Conservation (phyloP, 805 yeast species). For the Saccharomyces paradoxus region DNA sequence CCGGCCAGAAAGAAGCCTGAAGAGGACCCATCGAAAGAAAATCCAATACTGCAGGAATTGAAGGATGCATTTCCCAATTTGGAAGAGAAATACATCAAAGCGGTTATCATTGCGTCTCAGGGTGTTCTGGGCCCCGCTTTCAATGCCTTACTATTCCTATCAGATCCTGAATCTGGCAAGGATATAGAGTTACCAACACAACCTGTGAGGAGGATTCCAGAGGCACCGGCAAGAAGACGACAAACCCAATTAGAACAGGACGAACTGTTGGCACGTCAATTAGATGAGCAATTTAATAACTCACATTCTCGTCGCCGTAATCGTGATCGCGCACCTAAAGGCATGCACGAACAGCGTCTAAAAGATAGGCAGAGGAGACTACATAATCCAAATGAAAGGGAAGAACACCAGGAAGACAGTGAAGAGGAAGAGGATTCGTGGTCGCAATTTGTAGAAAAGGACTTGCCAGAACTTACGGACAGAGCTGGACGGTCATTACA, state of each 20-base stretch:
- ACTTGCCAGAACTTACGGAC: constrained; percentile 53
- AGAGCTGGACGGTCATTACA: constrained; percentile 66
- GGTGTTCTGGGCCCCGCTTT: constrained; percentile 81
- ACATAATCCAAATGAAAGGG: constrained; percentile 10
- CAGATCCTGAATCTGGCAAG: constrained; percentile 54
- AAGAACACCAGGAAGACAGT: constrained; percentile 18
- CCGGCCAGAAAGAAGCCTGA: constrained; percentile 16
- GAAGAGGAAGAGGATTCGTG: constrained; percentile 42
- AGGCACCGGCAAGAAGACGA: constrained; percentile 25
- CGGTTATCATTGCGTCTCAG: constrained; percentile 76
- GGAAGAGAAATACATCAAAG: constrained; percentile 63
- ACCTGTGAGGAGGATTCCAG: constrained; percentile 9
- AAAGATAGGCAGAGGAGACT: constrained; percentile 21
- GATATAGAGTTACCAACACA: constrained; percentile 44
- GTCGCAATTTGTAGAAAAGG: constrained; percentile 50
- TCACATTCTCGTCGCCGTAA: constrained; percentile 5
- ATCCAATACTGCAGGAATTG: constrained; percentile 41
- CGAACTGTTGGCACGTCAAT: constrained; percentile 70
- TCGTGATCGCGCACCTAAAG: constrained; percentile 6
- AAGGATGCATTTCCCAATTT: constrained; percentile 79
- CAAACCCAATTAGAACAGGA: constrained; percentile 54
- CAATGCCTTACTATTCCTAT: constrained; percentile 71
- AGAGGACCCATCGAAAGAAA: constrained; percentile 8
- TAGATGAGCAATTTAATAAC: constrained; percentile 56
- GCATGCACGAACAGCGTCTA: constrained; percentile 24